Base-by-base conservation (phyloP, 75 land plant species). In the Cupressus sempervirens region DNA sequence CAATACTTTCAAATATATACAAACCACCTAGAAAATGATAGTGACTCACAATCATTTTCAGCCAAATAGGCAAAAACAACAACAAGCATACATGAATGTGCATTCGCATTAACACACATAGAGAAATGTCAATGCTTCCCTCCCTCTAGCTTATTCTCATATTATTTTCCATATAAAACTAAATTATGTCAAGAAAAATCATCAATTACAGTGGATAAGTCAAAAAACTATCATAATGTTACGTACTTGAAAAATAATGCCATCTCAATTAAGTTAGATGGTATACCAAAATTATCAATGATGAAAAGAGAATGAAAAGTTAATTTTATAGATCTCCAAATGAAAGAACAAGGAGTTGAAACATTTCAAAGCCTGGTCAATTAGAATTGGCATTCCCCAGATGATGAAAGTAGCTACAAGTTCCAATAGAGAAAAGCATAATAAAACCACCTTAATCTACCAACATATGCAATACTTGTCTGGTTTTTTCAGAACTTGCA, bases 371-470 rank as follows among this genome's bases (percentile, higher is more conserved):
- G 45, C 86, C 86, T 85, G 54, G 34, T 85, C 58, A 9, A 85
- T 43, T 34, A 85, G 52, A 85, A 85, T 36, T 79, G 86, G 83
- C 52, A 50, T 62, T 52, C 67, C 86, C 86, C 86, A 85, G 26
- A 26, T 15, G 45, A 85, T 23, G 46, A 85, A 85, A 26, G 86
- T 41, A 20, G 84, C 86, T 40, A 41, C 86, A 40, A 62, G 48
- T 35, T 83, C 83, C 62, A n/a, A n/a, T n/a, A n/a, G n/a, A n/a
- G n/a, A n/a, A n/a, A n/a, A n/a, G n/a, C n/a, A n/a, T n/a, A n/a
- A 79, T n/a, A 85, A 80, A 68, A 85, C 83, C 56, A 58, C 86
- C 35, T 85, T 85, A 16, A 34, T 52, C 86, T 83, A 85, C 83
- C 83, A 58, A 20, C 83, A 56, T 26, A 75, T 45, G 10, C 38